phyloP scores from a whole-genome alignment of 257 asterid genomes.

The Fraxinus cuspidata region DNA sequence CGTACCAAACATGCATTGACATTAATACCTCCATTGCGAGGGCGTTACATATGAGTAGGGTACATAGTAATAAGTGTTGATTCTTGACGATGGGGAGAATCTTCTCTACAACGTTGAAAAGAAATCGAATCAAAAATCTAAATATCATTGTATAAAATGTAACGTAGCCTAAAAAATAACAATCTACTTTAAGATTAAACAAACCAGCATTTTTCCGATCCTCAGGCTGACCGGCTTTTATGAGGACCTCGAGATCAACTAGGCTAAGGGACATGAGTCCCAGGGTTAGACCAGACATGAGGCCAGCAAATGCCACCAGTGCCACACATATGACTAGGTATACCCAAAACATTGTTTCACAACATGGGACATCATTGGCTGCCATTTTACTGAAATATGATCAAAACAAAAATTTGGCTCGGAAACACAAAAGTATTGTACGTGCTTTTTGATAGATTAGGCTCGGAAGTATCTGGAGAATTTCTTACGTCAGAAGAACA shows the following conservation, averaged over 20 bases:
- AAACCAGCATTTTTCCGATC: constrained; percentile 70
- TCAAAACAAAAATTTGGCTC: not conserved
- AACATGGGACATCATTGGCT: constrained; percentile 92
- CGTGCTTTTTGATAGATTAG: not conserved
- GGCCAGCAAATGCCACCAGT: constrained; percentile 81
- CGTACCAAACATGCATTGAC: not conserved
- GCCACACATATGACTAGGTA: constrained; percentile 55
- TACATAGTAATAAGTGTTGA: constrained; percentile 81
- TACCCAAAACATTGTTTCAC: constrained; percentile 87
- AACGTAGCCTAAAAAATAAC: not conserved
- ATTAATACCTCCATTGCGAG: constrained; percentile 86
- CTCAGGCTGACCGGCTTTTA: constrained; percentile 72
- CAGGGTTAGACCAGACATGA: constrained; percentile 88
- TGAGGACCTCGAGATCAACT: constrained; percentile 83
- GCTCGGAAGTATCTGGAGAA: not conserved
- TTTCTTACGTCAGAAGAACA: not conserved
- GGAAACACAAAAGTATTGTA: not conserved
- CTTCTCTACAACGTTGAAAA: constrained; percentile 46
- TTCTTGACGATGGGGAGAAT: constrained; percentile 84
- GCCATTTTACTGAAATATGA: constrained; percentile 48
- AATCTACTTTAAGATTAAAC: not conserved
- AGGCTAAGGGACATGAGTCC: constrained; percentile 94
- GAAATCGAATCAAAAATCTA: not conserved
- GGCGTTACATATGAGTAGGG: constrained; percentile 81
- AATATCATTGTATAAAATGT: not conserved